Evolutionary conservation across 140 eudicot species (phyloP).

Genomic region (Oenanthe javanica): DNA sequence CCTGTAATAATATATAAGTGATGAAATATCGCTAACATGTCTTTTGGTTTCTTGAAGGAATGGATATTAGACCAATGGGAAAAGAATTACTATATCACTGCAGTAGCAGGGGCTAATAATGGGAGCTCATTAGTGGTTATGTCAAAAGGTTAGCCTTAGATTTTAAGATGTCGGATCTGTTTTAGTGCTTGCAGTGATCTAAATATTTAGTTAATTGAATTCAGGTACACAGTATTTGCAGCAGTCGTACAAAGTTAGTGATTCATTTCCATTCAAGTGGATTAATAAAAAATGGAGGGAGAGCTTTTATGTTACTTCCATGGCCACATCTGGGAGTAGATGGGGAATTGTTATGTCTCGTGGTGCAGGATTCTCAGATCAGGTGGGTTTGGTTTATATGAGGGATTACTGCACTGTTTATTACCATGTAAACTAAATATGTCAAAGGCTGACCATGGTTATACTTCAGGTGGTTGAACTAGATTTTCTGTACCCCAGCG

Average conservation of each 20-base stretch:
- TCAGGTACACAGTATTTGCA: conserved; percentile 61
- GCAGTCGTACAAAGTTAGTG: conserved; percentile 83
- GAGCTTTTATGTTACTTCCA: conserved; percentile 74
- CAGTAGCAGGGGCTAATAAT: conserved; percentile 60
- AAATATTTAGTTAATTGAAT: conserved; percentile 5
- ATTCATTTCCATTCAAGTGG: conserved; percentile 87
- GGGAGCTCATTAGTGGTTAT: conserved; percentile 64
- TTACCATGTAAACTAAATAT: not conserved
- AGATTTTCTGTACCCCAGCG: conserved; percentile 64
- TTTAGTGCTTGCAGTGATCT: not conserved
- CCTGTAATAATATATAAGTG: not conserved
- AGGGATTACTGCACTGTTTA: not conserved
- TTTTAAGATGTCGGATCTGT: not conserved
- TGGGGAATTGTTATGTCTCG: conserved; percentile 89
- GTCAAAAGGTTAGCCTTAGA: conserved; percentile 49
- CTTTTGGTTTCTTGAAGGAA: conserved; percentile 27
- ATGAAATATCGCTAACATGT: not conserved
- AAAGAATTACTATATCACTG: conserved; percentile 50
- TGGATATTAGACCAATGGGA: conserved; percentile 94
- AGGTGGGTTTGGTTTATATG: conserved; percentile 23
- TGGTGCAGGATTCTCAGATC: conserved; percentile 63
- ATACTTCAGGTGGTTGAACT: conserved; percentile 49
- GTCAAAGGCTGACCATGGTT: not conserved
- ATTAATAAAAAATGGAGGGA: conserved; percentile 85
- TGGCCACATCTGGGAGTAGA: conserved; percentile 72